Evolutionary conservation across 345 rosid genomes (phyloP).

Genomic region (Pugionium cornutum): DNA sequence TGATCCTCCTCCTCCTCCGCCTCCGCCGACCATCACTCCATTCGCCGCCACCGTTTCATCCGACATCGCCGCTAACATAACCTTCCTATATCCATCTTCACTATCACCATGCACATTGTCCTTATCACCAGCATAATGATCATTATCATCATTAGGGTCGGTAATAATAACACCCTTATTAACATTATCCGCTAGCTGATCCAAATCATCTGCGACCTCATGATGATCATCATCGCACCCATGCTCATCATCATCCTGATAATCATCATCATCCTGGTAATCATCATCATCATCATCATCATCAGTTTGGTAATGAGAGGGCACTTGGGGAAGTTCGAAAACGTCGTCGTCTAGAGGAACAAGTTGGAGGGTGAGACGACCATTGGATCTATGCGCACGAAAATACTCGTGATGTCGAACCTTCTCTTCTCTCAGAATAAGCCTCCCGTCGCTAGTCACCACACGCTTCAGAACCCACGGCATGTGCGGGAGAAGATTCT

Average conservation of each 20-base stretch:
- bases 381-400: slow-evolving; percentile 59
- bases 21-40: slow-evolving; percentile 29
- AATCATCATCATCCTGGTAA: neutral
- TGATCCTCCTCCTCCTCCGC: slow-evolving; percentile 43
- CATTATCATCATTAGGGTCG: slow-evolving; percentile 7
- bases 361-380: slow-evolving; percentile 72
- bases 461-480: slow-evolving; percentile 65
- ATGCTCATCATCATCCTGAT: slow-evolving; percentile 9
- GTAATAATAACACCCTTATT: slow-evolving; percentile 1
- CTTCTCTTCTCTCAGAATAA: slow-evolving; percentile 63
- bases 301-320: slow-evolving; percentile 23
- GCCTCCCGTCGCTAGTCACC: slow-evolving; percentile 65
- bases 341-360: slow-evolving; percentile 48
- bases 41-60: slow-evolving; percentile 30
- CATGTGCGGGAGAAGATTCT: slow-evolving; percentile 52
- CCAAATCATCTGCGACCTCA: slow-evolving; percentile 22
- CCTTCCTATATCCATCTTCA: slow-evolving; percentile 30
- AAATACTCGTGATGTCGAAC: slow-evolving; percentile 70
- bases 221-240: slow-evolving; percentile 2
- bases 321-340: slow-evolving; percentile 33
- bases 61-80: slow-evolving; percentile 17
- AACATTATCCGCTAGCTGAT: slow-evolving; percentile 21
- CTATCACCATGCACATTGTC: slow-evolving; percentile 35
- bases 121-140: slow-evolving; percentile 16
- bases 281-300: slow-evolving; percentile 16